phyloP scores from a whole-genome alignment of 768 basidiomycete species.

The Neoboletus brunneissimus region DNA sequence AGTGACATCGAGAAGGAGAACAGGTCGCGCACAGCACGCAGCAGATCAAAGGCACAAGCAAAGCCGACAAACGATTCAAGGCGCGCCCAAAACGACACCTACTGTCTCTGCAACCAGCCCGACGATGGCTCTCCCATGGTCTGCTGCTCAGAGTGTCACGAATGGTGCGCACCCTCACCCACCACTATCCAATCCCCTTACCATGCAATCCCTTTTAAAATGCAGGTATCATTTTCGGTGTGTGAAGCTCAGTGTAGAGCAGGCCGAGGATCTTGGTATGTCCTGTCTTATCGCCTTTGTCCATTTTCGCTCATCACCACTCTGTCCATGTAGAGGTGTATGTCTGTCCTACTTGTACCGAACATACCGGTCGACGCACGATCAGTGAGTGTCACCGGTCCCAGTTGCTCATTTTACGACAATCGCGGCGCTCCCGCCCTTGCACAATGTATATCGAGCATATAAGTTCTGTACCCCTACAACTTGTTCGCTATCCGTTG shows the following conservation, averaged over 20 bases:
- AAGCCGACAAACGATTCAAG: conserved; percentile 19
- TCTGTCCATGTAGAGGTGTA: conserved; percentile 49
- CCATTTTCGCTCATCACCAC: conserved; percentile 14
- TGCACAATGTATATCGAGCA: conserved; percentile 37
- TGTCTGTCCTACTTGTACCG: conserved; percentile 53
- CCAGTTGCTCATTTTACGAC: conserved; percentile 30
- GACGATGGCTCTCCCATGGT: conserved; percentile 86
- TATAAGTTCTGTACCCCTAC: conserved; percentile 36
- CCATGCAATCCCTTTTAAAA: neutral
- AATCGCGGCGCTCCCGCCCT: conserved; percentile 20
- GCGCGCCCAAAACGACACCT: conserved; percentile 21
- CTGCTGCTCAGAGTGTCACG: conserved; percentile 63
- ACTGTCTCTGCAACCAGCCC: conserved; percentile 62
- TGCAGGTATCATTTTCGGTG: conserved; percentile 86
- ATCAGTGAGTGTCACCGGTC: conserved; percentile 69
- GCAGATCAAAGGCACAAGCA: conserved; percentile 23
- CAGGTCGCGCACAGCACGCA: conserved; percentile 15
- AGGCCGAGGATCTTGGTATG: conserved; percentile 80
- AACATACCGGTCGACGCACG: conserved; percentile 60
- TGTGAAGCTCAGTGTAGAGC: conserved; percentile 55
- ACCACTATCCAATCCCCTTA: conserved; percentile 3
- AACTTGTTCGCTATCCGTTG: conserved; percentile 34
- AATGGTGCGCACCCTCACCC: conserved; percentile 52
- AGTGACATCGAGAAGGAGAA: conserved; percentile 35
- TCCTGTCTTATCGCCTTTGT: conserved; percentile 17